A percentile compares a stretch with the other conserved stretches of the same genome.
Conservation (phyloP, 2,329 filamentous ascomycete genomes). For the Cadophora luteo-olivacea region DNA sequence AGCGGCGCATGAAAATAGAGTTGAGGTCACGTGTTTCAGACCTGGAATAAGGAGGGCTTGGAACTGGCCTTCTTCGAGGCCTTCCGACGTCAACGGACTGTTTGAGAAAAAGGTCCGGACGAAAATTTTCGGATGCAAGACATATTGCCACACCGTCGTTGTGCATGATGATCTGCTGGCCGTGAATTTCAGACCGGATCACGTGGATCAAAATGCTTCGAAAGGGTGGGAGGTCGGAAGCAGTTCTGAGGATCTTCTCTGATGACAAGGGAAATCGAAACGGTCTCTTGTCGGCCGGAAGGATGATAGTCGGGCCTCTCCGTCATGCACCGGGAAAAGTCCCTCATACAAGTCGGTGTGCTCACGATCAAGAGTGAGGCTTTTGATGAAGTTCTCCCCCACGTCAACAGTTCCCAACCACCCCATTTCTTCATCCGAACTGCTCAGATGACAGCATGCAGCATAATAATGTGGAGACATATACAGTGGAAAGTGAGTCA, state of each 20-base stretch:
- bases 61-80: background rate
- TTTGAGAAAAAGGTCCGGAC: slow-evolving; percentile 9
- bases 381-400: slow-evolving; percentile 2
- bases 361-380: background rate
- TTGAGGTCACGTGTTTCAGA: slow-evolving; percentile 21
- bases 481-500: slow-evolving; percentile 40
- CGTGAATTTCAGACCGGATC: slow-evolving; percentile 1
- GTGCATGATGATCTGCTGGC: slow-evolving; percentile 12
- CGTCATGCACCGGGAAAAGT: slow-evolving; percentile 5
- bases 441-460: slow-evolving; percentile 33
- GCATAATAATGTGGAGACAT: slow-evolving; percentile 35
- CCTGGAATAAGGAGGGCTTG: background rate
- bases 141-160: slow-evolving; percentile 5
- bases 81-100: slow-evolving; percentile 13
- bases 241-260: background rate
- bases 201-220: background rate
- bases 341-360: background rate
- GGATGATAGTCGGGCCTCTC: background rate
- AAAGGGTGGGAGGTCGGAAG: background rate
- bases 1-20: slow-evolving; percentile 3
- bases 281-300: slow-evolving; percentile 1
- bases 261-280: background rate
- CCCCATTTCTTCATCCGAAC: slow-evolving; percentile 23
- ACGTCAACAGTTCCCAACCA: slow-evolving; percentile 16
- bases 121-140: slow-evolving; percentile 12